phyloP scores from a whole-genome alignment of 352 stramenopile species.

The Pythium chondricola region DNA sequence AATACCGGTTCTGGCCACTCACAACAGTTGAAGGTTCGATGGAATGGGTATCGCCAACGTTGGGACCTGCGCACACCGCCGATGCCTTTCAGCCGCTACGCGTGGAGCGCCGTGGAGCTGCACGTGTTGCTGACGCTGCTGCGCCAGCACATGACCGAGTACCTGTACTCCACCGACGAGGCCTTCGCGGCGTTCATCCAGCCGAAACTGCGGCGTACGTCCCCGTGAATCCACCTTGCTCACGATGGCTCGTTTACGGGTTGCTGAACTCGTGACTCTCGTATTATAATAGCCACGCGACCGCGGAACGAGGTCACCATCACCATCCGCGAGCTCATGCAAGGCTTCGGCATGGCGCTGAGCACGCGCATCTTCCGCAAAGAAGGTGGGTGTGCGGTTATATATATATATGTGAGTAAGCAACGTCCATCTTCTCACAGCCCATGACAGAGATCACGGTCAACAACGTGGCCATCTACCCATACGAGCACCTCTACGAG shows the following conservation, averaged over 20 bases:
- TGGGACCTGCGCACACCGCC: not conserved
- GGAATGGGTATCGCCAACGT: not conserved
- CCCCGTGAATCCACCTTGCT: constrained; percentile 7
- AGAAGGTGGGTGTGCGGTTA: constrained; percentile 27
- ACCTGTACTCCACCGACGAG: constrained; percentile 48
- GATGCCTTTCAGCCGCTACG: constrained; percentile 12
- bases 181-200: constrained; percentile 37
- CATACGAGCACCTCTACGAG: constrained; percentile 70
- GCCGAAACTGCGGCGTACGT: constrained; percentile 11
- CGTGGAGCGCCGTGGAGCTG: constrained; percentile 52
- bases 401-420: not conserved
- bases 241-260: not conserved
- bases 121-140: constrained; percentile 43
- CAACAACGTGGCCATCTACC: constrained; percentile 27
- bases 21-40: constrained; percentile 23
- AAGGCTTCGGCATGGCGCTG: constrained; percentile 47
- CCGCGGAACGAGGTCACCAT: constrained; percentile 28
- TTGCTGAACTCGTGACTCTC: constrained; percentile 3
- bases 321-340: constrained; percentile 47
- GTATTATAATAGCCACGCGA: constrained; percentile 12
- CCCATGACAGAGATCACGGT: constrained; percentile 27
- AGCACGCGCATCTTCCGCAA: constrained; percentile 64
- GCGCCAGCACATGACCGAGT: constrained; percentile 43
- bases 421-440: too few species aligned
- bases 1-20: constrained; percentile 15